Evolutionary conservation across 2,329 filamentous ascomycete species (phyloP).

Genomic region (Trichoderma sp.): DNA sequence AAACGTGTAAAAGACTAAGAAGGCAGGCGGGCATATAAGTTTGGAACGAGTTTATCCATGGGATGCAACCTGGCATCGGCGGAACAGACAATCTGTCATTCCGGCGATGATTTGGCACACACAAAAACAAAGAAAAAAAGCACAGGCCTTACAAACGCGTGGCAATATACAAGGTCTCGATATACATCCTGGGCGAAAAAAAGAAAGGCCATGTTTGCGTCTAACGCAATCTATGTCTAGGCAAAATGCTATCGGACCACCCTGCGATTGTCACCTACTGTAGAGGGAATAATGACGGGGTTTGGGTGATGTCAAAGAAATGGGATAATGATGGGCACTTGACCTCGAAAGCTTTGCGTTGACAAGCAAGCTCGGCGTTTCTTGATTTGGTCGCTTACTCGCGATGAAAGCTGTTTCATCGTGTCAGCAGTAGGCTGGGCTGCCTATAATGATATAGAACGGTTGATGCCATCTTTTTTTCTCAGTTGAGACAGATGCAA

Average conservation of each 20-base stretch:
- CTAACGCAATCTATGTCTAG: background rate
- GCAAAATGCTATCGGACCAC: conserved; percentile 14
- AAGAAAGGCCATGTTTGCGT: background rate
- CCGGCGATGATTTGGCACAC: background rate
- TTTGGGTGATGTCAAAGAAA: conserved; percentile 7
- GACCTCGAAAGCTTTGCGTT: background rate
- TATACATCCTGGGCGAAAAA: background rate
- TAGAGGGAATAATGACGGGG: conserved; percentile 1
- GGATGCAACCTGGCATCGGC: conserved; percentile 17
- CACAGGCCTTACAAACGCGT: background rate
- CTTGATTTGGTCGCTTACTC: background rate
- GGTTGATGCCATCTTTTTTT: background rate
- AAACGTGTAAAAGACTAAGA: background rate
- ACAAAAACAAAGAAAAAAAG: background rate
- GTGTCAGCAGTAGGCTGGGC: conserved; percentile 11
- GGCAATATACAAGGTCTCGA: background rate
- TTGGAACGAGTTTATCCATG: conserved; percentile 1
- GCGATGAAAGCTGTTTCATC: conserved; percentile 6
- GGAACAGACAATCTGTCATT: background rate
- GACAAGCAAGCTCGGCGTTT: background rate
- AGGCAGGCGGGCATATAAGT: background rate
- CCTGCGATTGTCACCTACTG: conserved; percentile 16
- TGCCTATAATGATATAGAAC: background rate
- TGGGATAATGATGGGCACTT: background rate
- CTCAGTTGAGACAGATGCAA: background rate